Conservation (phyloP, 345 rosid genomes). For the Theobroma cacao region DNA sequence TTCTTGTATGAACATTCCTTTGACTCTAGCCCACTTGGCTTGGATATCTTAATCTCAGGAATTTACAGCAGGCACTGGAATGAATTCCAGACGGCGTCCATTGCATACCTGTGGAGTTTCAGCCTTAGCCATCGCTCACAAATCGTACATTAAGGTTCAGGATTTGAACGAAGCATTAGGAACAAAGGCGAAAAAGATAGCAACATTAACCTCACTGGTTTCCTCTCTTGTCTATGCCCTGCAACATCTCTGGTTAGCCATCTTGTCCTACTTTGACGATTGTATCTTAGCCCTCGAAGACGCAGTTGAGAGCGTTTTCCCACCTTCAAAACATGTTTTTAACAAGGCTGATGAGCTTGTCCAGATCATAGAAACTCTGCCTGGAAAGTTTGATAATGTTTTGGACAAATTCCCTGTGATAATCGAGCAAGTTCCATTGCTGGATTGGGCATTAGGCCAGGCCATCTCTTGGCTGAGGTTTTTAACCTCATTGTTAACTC, state of each 20-base stretch:
- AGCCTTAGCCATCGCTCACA: conserved; percentile 29
- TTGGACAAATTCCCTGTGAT: conserved; percentile 26
- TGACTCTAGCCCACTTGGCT: too few relatives aligned
- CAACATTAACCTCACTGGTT: conserved; percentile 17
- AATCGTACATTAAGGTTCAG: conserved; percentile 34
- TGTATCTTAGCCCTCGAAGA: conserved; percentile 43
- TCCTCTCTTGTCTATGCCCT: conserved; percentile 25
- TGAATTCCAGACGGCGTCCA: conserved; percentile 46
- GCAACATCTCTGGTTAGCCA: conserved; percentile 32
- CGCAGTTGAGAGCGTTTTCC: conserved; percentile 42
- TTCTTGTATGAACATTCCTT: too few relatives aligned
- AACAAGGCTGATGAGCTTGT: conserved; percentile 40
- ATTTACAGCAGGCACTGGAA: conserved; percentile 9
- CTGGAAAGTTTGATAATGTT: conserved; percentile 40
- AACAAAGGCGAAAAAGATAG: conserved; percentile 21
- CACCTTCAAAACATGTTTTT: conserved; percentile 43
- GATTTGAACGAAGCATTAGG: conserved; percentile 35
- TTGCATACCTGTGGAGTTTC: conserved; percentile 53
- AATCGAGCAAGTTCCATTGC: conserved; percentile 30
- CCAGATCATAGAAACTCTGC: conserved; percentile 40
- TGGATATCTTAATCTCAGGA: conserved; percentile 20
- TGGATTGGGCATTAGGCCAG: conserved; percentile 31
- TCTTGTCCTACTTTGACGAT: conserved; percentile 43
- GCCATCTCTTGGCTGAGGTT: conserved; percentile 41
- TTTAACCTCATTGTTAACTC: conserved; percentile 17